phyloP scores from a whole-genome alignment of 208 protist genomes.

The Crithidia thermophila region DNA sequence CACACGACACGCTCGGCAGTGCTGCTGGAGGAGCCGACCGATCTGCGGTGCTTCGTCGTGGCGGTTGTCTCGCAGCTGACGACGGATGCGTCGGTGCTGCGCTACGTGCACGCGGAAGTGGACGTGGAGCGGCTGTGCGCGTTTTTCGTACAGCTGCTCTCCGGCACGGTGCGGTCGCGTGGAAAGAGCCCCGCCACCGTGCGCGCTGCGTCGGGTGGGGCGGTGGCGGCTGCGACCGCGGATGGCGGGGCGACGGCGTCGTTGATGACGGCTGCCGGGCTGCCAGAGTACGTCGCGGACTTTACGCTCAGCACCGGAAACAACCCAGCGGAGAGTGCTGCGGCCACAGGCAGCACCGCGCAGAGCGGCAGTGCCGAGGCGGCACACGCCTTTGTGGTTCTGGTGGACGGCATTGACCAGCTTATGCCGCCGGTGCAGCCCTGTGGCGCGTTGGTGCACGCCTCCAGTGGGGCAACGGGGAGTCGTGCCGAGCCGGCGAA shows the following conservation, averaged over 20 bases:
- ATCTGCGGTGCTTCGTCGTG: conserved; percentile 65
- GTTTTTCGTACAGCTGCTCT: conserved; percentile 55
- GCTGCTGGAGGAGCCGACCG: conserved; percentile 64
- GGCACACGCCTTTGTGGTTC: conserved; percentile 43
- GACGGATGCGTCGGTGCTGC: conserved; percentile 53
- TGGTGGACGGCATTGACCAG: conserved; percentile 70
- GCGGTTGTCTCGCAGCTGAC: conserved; percentile 69
- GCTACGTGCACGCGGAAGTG: conserved; percentile 60
- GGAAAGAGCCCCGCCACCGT: background rate
- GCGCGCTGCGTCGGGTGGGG: too few species aligned
- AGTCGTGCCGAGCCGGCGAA: conserved; percentile 26
- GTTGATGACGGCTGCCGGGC: conserved; percentile 14
- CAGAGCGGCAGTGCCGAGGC: background rate
- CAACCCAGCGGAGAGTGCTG: too few species aligned
- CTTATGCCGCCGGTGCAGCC: conserved; percentile 44
- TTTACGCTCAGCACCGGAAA: too few species aligned
- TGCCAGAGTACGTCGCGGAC: conserved; percentile 21
- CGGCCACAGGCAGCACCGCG: too few species aligned
- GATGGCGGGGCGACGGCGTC: background rate
- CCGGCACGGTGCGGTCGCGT: conserved; percentile 15
- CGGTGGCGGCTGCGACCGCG: background rate
- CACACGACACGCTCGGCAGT: conserved; percentile 48
- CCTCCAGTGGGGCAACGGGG: conserved; percentile 29
- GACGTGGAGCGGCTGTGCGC: conserved; percentile 55
- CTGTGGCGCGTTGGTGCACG: conserved; percentile 51